Base-by-base conservation (phyloP, 164 flowering plant genomes). In the Umbilicus rupestris region DNA sequence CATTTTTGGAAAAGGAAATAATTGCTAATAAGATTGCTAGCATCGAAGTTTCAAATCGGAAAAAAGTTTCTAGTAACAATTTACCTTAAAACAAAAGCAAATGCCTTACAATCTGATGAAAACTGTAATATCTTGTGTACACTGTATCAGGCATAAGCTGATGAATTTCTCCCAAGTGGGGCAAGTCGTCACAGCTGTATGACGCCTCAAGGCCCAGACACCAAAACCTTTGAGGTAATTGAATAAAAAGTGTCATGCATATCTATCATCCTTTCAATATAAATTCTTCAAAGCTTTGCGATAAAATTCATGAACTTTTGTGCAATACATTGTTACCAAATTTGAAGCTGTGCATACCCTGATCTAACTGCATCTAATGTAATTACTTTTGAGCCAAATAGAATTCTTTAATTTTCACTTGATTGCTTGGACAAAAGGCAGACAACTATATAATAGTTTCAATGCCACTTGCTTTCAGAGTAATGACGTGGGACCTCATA, bases 181-280 rank as follows among this genome's bases (percentile, higher is more conserved):
- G 90, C 97, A 66, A 90, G 98, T 74, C 92, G 90, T 66, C 98
- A 93, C 59, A 87, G 90, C 75, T 93, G 97, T 82, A 93, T 93
- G 98, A 93, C 94, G 57, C 98, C 98, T 1, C 98, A 93, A 75
- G 98, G 98, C 71, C 96, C 97, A 30, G 96, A 93, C 72, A 93
- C 97, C 9, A 85, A 86, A 77, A 84, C 97, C 16, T 93, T 77
- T 63, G 97, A 93, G 96, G 98, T 93, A 78, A 33, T 28, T 24
- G 5, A 12, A 52, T 52, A 14, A 50, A n/a, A 52, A 26, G 2
- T 52, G 15, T 52, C 2, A 52, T 3, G 59, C 31, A 29, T 26
- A n/a, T n/a, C n/a, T n/a, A n/a, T n/a, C n/a, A n/a, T n/a, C n/a
- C n/a, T n/a, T n/a, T n/a, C n/a, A n/a, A n/a, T n/a, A n/a, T n/a